Base-by-base conservation (phyloP, 2,329 filamentous ascomycete genomes). In the Mycocentrospora acerina region DNA sequence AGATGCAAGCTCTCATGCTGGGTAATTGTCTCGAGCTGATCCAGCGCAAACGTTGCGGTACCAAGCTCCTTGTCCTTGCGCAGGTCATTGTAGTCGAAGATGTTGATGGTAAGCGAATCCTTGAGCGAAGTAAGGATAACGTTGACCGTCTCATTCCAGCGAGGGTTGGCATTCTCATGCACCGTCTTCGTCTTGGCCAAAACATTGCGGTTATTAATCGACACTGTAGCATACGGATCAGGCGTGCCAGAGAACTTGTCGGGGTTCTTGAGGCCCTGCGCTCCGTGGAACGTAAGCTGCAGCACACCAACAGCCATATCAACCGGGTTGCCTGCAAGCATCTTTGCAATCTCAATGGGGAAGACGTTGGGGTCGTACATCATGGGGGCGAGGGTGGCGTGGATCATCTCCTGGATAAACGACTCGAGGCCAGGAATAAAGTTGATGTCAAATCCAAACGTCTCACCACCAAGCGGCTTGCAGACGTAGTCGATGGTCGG, bases 341-440 rank as follows among this genome's bases (percentile, higher is more conserved):
- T 93, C 78, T 98, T 97, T 55, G 93, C 93, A 40, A 98, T 89
- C 63, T 98, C 93, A 52, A 98, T 93, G 12, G 93, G 93, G 76
- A 98, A 98, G 33, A 97, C 90, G 56, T 98, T 95, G 7, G 93
- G 93, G 25, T 83, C 85, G 64, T 98, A 98, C 89, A 98, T 95
- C 86, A 98, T 97, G 0, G 93, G 94, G 2, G 82, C 86, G 33
- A 98, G 73, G 60, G 91, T 96, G 48, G 86, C 87, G 67, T 98
- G 94, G 36, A 98, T 95, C 71, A 95, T 89, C 57, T 98, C 93
- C 64, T 88, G 83, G 57, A 98, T 98, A 69, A 98, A 98, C 40
- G 69, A 80, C 67, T 97, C 90, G 16, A 98, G 78, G 54, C 91
- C 91, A 13, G 93, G 93, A 53, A 98, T 94, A 70, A 98, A 96